Percentiles rank a stretch among this genome's conserved stretches.
Conservation (phyloP, 2,329 filamentous ascomycete genomes). For the Sarocladiaceae sp. region DNA sequence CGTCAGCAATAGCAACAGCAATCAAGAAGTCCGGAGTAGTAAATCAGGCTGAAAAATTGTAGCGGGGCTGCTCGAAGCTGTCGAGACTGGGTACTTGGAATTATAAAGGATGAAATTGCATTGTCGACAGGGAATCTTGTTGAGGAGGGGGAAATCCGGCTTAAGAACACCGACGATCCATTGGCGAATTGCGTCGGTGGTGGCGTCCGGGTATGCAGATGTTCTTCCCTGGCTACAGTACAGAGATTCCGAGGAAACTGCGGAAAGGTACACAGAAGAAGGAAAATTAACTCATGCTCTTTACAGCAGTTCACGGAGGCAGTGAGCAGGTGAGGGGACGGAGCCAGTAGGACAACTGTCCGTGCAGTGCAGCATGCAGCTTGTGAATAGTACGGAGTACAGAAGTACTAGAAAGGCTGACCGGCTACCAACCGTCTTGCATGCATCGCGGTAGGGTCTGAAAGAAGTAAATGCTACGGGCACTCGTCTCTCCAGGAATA, state of each 20-base stretch:
- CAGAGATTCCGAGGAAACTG: background rate
- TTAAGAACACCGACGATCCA: background rate
- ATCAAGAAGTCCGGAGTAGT: background rate
- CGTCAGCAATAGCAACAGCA: background rate
- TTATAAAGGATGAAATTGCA: background rate
- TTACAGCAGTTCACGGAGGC: background rate
- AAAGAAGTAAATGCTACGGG: background rate
- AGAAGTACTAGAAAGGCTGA: background rate
- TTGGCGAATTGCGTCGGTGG: constrained; percentile 8
- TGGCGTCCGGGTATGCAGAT: constrained; percentile 4
- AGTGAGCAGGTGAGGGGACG: background rate
- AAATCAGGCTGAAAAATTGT: background rate
- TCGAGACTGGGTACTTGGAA: too few relatives aligned
- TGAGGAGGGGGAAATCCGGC: background rate
- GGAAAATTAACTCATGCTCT: background rate
- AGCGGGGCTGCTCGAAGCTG: background rate
- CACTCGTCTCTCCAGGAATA: background rate
- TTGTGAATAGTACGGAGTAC: background rate
- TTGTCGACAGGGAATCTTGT: background rate
- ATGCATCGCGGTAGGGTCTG: background rate
- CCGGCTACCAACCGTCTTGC: background rate
- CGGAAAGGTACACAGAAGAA: background rate
- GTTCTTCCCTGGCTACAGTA: background rate
- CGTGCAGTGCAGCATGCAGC: background rate
- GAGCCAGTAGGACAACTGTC: background rate